A percentile compares a stretch with the other conserved stretches of the same genome.
These are phyloP conservation scores for Eucalyptus cloeziana DNA, from an alignment of 345 rosid genomes.

Conservation along the genomic window DNA sequence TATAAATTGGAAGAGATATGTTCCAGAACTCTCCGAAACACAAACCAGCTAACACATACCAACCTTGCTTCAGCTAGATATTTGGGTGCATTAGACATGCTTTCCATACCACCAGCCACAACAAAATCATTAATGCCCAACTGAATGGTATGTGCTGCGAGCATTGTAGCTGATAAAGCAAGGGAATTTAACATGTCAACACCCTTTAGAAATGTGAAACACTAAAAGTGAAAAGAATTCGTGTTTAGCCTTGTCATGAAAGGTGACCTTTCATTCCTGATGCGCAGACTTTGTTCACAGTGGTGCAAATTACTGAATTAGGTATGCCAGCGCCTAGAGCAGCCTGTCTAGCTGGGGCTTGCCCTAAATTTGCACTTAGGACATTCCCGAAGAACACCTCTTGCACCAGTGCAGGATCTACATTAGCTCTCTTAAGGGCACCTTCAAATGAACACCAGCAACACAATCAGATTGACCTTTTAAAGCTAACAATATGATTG, in stretches of 20 bases:
- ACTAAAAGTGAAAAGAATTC: not conserved
- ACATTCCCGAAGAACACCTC: conserved; percentile 96
- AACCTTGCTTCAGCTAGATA: conserved; percentile 85
- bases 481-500: not conserved
- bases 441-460: conserved; percentile 10
- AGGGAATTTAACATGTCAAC: not conserved
- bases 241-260: not conserved
- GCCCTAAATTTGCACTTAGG: conserved; percentile 88
- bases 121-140: conserved; percentile 77
- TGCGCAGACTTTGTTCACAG: conserved; percentile 92
- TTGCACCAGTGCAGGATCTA: conserved; percentile 83
- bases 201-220: not conserved
- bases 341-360: conserved; percentile 99
- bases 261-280: conserved; percentile 83
- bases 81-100: conserved; percentile 95
- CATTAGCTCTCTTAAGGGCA: conserved; percentile 74
- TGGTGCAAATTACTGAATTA: conserved; percentile 77
- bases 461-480: not conserved
- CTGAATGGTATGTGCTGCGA: conserved; percentile 79
- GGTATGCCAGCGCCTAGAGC: conserved; percentile 92
- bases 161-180: conserved; percentile 55
- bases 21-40: not conserved
- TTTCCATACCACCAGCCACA: conserved; percentile 97
- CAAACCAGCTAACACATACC: not conserved
- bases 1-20: not conserved